These are phyloP conservation scores for Leccinum longicurvipes DNA, from an alignment of 768 basidiomycete genomes.

Conservation along the genomic window DNA sequence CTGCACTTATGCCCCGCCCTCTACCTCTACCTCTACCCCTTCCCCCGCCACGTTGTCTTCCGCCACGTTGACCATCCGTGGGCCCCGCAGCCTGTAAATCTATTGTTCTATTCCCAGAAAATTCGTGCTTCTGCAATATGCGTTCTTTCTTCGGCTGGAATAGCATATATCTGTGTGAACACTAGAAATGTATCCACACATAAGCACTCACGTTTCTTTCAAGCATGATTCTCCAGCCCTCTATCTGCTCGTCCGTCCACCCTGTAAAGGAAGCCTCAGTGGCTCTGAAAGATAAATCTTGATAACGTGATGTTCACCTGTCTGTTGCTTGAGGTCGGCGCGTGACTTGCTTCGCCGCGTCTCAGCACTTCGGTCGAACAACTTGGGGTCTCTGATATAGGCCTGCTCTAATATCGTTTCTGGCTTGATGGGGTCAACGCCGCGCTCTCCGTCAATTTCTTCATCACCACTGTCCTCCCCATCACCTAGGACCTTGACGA, in stretches of 20 bases:
- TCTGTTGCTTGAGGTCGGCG: slow-evolving; percentile 61
- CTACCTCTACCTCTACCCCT: slow-evolving; percentile 39
- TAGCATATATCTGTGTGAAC: slow-evolving; percentile 5
- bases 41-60: slow-evolving; percentile 27
- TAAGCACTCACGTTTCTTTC: slow-evolving; percentile 71
- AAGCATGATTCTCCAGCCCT: slow-evolving; percentile 89
- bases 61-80: slow-evolving; percentile 10
- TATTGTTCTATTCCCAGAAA: slow-evolving; percentile 55
- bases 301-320: slow-evolving; percentile 42
- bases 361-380: slow-evolving; percentile 73
- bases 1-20: slow-evolving; percentile 34
- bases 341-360: slow-evolving; percentile 71
- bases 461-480: slow-evolving; percentile 48
- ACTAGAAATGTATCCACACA: slow-evolving; percentile 4
- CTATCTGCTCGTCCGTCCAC: slow-evolving; percentile 82
- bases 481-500: slow-evolving; percentile 54
- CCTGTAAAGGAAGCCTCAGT: slow-evolving; percentile 36
- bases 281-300: background rate
- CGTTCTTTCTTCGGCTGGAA: slow-evolving; percentile 68
- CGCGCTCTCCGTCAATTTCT: slow-evolving; percentile 30
- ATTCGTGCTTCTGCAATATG: slow-evolving; percentile 73
- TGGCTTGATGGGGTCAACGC: slow-evolving; percentile 29
- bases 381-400: slow-evolving; percentile 68
- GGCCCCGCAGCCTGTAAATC: background rate
- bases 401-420: slow-evolving; percentile 74